These are phyloP conservation scores for Sphaerobolus stellatus DNA, from an alignment of 1,284 basidiomycete genomes.

Conservation along the genomic window DNA sequence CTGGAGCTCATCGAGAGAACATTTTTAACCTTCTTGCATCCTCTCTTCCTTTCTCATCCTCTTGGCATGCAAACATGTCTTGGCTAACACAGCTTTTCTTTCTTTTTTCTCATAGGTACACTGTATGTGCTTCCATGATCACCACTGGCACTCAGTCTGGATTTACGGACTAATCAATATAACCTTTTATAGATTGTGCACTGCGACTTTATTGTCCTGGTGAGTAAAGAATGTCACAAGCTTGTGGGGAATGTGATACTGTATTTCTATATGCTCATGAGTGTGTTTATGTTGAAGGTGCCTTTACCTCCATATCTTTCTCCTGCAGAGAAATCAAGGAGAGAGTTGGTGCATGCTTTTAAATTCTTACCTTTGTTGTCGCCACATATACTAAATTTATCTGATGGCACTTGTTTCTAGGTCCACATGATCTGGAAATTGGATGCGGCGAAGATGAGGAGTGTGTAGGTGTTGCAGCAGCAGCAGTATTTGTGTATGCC, in stretches of 20 bases:
- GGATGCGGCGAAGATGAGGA: conserved; percentile 78
- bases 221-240: conserved; percentile 82
- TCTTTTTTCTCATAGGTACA: conserved; percentile 52
- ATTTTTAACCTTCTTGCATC: background rate
- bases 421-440: conserved; percentile 80
- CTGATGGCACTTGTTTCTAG: conserved; percentile 33
- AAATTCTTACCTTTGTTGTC: conserved; percentile 2
- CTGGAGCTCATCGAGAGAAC: background rate
- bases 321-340: conserved; percentile 81
- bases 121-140: too few species aligned
- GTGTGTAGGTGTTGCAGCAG: conserved; percentile 75
- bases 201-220: conserved; percentile 84
- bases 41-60: too few species aligned
- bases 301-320: conserved; percentile 95
- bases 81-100: conserved; percentile 16
- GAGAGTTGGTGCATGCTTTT: conserved; percentile 71
- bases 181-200: conserved; percentile 63
- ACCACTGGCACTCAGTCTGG: too few species aligned
- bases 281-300: conserved; percentile 84
- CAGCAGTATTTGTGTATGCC: conserved; percentile 90
- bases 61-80: too few species aligned
- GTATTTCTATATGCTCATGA: conserved; percentile 85
- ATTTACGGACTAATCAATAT: conserved; percentile 8
- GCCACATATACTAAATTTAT: too few species aligned
- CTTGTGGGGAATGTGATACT: conserved; percentile 94